Conservation (phyloP, 257 asterid species). For the Penstemon eatonii region DNA sequence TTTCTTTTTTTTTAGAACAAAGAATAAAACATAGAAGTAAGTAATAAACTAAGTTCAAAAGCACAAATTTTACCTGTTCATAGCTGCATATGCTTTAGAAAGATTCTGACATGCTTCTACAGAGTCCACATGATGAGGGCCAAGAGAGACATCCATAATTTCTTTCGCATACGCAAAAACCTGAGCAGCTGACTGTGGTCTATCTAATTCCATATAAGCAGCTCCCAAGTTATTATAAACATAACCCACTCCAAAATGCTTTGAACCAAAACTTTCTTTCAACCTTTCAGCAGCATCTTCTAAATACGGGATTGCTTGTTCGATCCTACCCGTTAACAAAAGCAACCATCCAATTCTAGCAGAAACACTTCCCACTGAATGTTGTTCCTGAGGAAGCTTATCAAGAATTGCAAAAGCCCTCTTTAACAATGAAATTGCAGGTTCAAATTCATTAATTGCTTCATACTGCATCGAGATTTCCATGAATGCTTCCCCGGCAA, state of each 20-base stretch:
- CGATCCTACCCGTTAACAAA: slow-evolving; percentile 73
- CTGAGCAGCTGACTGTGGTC: slow-evolving; percentile 95
- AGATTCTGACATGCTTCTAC: slow-evolving; percentile 84
- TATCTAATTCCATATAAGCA: slow-evolving; percentile 81
- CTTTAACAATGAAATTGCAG: slow-evolving; percentile 67
- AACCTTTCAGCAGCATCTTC: slow-evolving; percentile 95
- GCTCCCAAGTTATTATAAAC: slow-evolving; percentile 92
- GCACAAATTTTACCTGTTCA: slow-evolving; percentile 59
- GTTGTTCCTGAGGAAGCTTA: slow-evolving; percentile 86
- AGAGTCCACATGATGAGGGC: slow-evolving; percentile 84
- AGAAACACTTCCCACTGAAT: slow-evolving; percentile 79
- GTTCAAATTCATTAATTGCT: slow-evolving; percentile 81
- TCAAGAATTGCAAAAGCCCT: slow-evolving; percentile 66
- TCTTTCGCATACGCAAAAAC: slow-evolving; percentile 86
- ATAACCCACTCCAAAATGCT: slow-evolving; percentile 80
- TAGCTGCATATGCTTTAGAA: slow-evolving; percentile 91
- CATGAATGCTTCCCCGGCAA: slow-evolving; percentile 74
- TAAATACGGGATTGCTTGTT: slow-evolving; percentile 67
- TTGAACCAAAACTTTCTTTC: slow-evolving; percentile 88
- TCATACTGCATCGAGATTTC: slow-evolving; percentile 81
- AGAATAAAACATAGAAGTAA: slow-evolving; percentile 1
- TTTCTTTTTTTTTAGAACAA: too few relatives aligned
- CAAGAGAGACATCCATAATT: slow-evolving; percentile 87
- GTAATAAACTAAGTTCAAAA: slow-evolving; percentile 12
- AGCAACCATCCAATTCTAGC: slow-evolving; percentile 94